phyloP scores from a whole-genome alignment of 495 filamentous ascomycete species.

The Xylaria telfairii region DNA sequence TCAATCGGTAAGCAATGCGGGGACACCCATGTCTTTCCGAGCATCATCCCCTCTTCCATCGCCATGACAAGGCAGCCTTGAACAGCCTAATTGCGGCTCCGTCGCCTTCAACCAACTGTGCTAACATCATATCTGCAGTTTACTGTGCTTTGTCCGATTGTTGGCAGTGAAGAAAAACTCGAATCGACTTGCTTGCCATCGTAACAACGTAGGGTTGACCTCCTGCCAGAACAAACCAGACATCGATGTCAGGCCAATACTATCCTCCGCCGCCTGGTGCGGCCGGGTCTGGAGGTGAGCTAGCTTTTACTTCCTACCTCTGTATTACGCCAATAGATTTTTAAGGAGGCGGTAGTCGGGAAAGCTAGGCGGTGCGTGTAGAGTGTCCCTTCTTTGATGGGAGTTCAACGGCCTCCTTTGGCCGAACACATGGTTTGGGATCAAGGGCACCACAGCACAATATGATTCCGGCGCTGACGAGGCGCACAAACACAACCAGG shows the following conservation, averaged over 20 bases:
- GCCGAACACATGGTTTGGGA: background rate
- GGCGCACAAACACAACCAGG: constrained; percentile 30
- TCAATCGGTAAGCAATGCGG: constrained; percentile 10
- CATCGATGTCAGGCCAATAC: constrained; percentile 34
- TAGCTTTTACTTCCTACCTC: background rate
- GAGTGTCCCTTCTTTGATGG: background rate
- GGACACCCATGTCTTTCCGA: background rate
- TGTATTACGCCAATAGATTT: background rate
- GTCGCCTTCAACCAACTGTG: background rate
- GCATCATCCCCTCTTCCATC: background rate
- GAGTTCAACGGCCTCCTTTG: background rate
- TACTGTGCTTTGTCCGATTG: background rate
- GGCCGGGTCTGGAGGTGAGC: constrained; percentile 35
- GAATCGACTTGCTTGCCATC: background rate
- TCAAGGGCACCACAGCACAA: background rate
- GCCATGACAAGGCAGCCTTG: background rate
- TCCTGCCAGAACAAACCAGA: background rate
- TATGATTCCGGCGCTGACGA: constrained; percentile 10
- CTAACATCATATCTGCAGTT: constrained; percentile 7
- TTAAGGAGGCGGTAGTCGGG: background rate
- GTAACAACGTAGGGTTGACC: background rate
- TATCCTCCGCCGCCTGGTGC: constrained; percentile 39
- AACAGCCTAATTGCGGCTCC: background rate
- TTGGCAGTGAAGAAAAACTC: background rate
- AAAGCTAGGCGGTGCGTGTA: background rate